These are phyloP conservation scores for Yamadazyma buinensis DNA, from an alignment of 1,139 yeast species.

Conservation along the genomic window DNA sequence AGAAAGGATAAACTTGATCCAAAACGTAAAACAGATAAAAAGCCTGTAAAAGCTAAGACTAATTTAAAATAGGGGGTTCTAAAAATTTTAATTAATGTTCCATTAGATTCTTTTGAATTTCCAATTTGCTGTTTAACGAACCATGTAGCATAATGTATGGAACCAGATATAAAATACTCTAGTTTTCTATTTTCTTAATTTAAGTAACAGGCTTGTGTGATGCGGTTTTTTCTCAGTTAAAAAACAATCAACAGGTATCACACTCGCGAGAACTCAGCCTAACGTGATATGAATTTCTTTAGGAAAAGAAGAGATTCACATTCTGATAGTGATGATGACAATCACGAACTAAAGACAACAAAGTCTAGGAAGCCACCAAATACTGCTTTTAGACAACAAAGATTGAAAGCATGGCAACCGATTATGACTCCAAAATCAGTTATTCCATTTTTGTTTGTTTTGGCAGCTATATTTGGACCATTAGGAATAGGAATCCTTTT, in stretches of 20 bases:
- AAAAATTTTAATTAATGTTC: not conserved
- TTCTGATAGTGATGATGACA: constrained; percentile 25
- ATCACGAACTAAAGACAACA: constrained; percentile 19
- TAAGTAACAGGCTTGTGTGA: too few relatives aligned
- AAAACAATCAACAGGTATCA: too few relatives aligned
- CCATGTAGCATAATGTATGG: too few relatives aligned
- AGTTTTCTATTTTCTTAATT: too few relatives aligned
- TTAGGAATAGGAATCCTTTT: constrained; percentile 66
- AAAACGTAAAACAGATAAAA: constrained; percentile 20
- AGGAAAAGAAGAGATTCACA: constrained; percentile 31
- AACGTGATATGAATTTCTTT: constrained; percentile 32
- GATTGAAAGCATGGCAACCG: constrained; percentile 82
- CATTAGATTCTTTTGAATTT: not conserved
- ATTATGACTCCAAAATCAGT: constrained; percentile 75
- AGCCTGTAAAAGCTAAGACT: constrained; percentile 11
- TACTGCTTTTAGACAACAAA: constrained; percentile 73
- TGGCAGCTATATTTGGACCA: constrained; percentile 70
- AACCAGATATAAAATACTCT: too few relatives aligned
- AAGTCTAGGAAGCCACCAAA: constrained; percentile 69
- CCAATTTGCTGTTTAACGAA: too few relatives aligned
- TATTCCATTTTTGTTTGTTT: constrained; percentile 57
- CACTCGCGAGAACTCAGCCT: constrained; percentile 4
- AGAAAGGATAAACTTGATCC: constrained; percentile 17
- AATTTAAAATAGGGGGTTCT: not conserved
- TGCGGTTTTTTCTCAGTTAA: too few relatives aligned